Base-by-base conservation (phyloP, 2,329 filamentous ascomycete species). In the Diplodia corticola region DNA sequence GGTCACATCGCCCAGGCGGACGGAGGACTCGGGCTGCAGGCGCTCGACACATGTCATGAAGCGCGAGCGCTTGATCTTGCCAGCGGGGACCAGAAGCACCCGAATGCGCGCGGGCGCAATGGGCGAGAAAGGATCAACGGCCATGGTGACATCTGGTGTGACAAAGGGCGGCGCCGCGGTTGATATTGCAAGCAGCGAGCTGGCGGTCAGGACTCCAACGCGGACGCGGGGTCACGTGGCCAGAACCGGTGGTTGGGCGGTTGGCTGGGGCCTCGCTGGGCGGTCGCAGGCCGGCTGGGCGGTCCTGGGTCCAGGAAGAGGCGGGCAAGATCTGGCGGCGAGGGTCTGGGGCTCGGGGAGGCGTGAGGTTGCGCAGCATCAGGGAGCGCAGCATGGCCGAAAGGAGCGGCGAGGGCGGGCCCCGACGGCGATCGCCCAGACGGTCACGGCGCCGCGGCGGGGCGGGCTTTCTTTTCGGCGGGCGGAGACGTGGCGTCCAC, bases 51-150 rank as follows among this genome's bases (percentile, higher is more conserved):
- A 96, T 70, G 85, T 84, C 71, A 88, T 80, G 78, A 97, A 98
- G 67, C 91, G 87, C 63, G 90, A 89, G 68, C 89, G 87, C 77
- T 89, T 93, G 77, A 98, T 95, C 75, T 87, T 89, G 63, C 94
- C 94, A 71, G 96, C 84, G 64, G 95, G 95, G 68, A 98, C 83
- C 67, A 97, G 86, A 72, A 97, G 86, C 69, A 90, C 92, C 82
- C 91, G 91, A 76, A 98, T 88, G 85, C 91, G 91, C 81, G 93
- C 94, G 77, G 93, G 93, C 79, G 93, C 91, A 82, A 93, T 88
- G 79, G 94, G 93, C 78, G 93, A 91, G 78, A 97, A 87, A 79
- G 91, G 89, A 83, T 97, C 94, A 81, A 91, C 85, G 82, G 87
- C 89, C 93, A 96, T 96, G 76, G 81, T 90, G 84, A 79, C 81